Evolutionary conservation across 768 basidiomycete species (phyloP).

Genomic region (Boletellus sp.): DNA sequence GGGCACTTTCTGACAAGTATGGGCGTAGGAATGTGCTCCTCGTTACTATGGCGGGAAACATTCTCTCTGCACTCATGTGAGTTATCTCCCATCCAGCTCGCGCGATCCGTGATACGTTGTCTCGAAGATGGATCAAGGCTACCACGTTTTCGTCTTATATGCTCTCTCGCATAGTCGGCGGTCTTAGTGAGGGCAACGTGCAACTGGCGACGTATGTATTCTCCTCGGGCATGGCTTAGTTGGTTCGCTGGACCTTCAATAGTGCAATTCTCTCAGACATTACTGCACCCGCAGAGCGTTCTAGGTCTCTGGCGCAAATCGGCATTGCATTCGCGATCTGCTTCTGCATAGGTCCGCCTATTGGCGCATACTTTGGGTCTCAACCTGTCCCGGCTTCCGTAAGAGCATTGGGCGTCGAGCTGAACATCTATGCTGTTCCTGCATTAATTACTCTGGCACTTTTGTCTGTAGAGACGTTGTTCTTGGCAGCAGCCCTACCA

Average conservation of each 20-base stretch:
- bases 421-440: conserved; percentile 92
- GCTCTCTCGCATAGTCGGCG: conserved; percentile 87
- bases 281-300: conserved; percentile 73
- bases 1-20: conserved; percentile 82
- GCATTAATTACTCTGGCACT: conserved; percentile 79
- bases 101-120: background rate
- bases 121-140: conserved; percentile 77
- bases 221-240: background rate
- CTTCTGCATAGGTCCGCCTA: conserved; percentile 88
- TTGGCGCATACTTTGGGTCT: conserved; percentile 96
- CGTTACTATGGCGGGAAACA: conserved; percentile 88
- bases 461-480: conserved; percentile 73
- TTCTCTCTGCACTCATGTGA: conserved; percentile 82
- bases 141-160: conserved; percentile 88
- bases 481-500: conserved; percentile 71
- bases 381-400: conserved; percentile 64
- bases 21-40: conserved; percentile 84
- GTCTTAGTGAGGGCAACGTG: conserved; percentile 95
- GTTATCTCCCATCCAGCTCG: conserved; percentile 24
- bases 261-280: conserved; percentile 95
- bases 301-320: conserved; percentile 84
- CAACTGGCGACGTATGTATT: conserved; percentile 84
- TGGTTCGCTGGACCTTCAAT: background rate
- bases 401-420: conserved; percentile 51
- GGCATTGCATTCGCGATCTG: conserved; percentile 97